Conservation (phyloP, 1,284 basidiomycete species). For the Phylloporus sp. region DNA sequence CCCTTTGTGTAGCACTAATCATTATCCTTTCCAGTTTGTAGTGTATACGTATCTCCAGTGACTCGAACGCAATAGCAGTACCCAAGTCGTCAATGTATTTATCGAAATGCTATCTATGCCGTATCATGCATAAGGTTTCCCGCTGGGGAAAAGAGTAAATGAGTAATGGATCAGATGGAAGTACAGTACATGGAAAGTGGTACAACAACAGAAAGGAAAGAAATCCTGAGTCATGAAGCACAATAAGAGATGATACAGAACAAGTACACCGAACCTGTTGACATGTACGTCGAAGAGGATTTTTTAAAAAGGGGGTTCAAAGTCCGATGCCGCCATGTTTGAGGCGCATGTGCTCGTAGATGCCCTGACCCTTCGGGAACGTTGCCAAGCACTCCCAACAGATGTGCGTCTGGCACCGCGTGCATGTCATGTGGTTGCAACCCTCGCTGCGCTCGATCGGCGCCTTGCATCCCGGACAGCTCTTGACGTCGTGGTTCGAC, state of each 20-base stretch:
- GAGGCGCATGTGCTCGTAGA: slow-evolving; percentile 62
- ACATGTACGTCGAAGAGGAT: too few relatives aligned
- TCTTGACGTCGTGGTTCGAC: slow-evolving; percentile 61
- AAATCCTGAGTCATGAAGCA: slow-evolving; percentile 9
- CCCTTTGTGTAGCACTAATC: neutral
- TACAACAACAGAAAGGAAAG: slow-evolving; percentile 4
- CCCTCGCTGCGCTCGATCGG: slow-evolving; percentile 72
- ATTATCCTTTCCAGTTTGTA: slow-evolving; percentile 38
- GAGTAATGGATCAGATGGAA: slow-evolving; percentile 2
- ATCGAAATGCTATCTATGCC: slow-evolving; percentile 22
- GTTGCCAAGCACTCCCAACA: slow-evolving; percentile 77
- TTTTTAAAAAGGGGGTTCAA: too few relatives aligned
- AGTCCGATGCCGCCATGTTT: slow-evolving; percentile 56
- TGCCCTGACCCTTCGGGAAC: slow-evolving; percentile 59
- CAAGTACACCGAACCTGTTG: slow-evolving; percentile 1
- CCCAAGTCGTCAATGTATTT: slow-evolving; percentile 20
- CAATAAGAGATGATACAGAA: slow-evolving; percentile 13
- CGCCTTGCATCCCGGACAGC: slow-evolving; percentile 68
- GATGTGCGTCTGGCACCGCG: slow-evolving; percentile 69
- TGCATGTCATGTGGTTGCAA: slow-evolving; percentile 79
- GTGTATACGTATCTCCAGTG: slow-evolving; percentile 35
- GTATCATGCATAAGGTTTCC: neutral
- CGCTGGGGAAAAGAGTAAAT: slow-evolving; percentile 19
- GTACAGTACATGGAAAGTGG: slow-evolving; percentile 15
- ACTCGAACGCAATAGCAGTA: slow-evolving; percentile 1